Percentiles rank a stretch among this genome's conserved stretches.
These are phyloP conservation scores for Apophysomyces trapeziformis DNA, from an alignment of 371 early-diverging fungal species.

Conservation along the genomic window DNA sequence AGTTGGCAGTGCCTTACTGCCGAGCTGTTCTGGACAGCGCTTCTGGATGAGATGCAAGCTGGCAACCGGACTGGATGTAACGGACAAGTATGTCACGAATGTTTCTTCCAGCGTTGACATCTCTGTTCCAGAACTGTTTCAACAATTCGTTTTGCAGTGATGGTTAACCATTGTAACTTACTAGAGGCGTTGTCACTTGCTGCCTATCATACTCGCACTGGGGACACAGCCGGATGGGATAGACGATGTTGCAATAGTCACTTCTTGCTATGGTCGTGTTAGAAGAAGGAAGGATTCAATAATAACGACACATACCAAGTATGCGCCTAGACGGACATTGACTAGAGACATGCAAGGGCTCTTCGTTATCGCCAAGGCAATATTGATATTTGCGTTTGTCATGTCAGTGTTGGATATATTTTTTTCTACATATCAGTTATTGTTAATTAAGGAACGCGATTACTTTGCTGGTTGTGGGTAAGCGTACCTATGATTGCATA, in stretches of 20 bases:
- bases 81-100: not conserved
- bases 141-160: not conserved
- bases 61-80: not conserved
- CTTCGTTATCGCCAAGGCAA: not conserved
- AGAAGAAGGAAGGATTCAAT: not conserved
- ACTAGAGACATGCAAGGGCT: not conserved
- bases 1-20: conserved; percentile 2
- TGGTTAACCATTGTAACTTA: not conserved
- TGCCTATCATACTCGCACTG: conserved; percentile 2
- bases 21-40: not conserved
- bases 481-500: not conserved
- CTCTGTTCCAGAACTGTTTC: not conserved
- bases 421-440: not conserved
- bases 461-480: not conserved
- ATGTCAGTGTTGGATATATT: not conserved
- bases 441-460: not conserved
- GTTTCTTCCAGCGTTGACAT: not conserved
- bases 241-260: not conserved
- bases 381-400: not conserved
- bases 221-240: not conserved
- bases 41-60: not conserved
- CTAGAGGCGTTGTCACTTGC: not conserved
- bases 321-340: not conserved
- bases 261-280: not conserved
- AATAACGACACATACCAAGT: not conserved